phyloP scores from a whole-genome alignment of 1,284 basidiomycete genomes.

The Mixia osmundae region DNA sequence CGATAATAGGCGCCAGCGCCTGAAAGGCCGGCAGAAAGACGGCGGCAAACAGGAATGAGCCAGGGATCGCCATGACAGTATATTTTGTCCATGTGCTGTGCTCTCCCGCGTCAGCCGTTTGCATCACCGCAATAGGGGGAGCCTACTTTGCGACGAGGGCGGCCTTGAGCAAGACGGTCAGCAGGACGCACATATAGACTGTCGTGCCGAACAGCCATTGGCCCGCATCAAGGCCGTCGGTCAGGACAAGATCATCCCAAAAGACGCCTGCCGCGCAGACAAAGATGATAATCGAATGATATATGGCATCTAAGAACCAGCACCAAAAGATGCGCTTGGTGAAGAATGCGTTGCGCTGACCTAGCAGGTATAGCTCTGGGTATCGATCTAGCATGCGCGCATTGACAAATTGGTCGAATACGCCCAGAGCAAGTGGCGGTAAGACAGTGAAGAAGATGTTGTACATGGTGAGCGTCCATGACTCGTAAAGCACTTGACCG shows the following conservation, averaged over 20 bases:
- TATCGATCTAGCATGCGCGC: conserved; percentile 91
- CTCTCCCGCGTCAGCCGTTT: background rate
- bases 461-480: conserved; percentile 64
- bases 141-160: conserved; percentile 90
- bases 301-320: conserved; percentile 83
- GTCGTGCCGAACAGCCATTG: conserved; percentile 98
- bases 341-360: conserved; percentile 80
- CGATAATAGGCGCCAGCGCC: conserved; percentile 50
- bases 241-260: conserved; percentile 66
- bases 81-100: conserved; percentile 95
- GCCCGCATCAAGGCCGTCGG: conserved; percentile 57
- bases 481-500: conserved; percentile 92
- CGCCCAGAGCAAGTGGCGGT: conserved; percentile 87
- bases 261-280: conserved; percentile 73
- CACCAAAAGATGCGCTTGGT: conserved; percentile 78
- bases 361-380: conserved; percentile 82
- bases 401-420: conserved; percentile 68
- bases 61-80: conserved; percentile 70
- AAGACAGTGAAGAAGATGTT: conserved; percentile 66
- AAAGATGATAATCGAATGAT: conserved; percentile 69
- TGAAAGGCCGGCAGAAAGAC: conserved; percentile 77
- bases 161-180: conserved; percentile 92
- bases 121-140: conserved; percentile 9
- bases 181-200: conserved; percentile 69
- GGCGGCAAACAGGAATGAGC: conserved; percentile 89